Conservation (phyloP, 2,329 filamentous ascomycete genomes). For the Drechslerella stenobrocha region DNA sequence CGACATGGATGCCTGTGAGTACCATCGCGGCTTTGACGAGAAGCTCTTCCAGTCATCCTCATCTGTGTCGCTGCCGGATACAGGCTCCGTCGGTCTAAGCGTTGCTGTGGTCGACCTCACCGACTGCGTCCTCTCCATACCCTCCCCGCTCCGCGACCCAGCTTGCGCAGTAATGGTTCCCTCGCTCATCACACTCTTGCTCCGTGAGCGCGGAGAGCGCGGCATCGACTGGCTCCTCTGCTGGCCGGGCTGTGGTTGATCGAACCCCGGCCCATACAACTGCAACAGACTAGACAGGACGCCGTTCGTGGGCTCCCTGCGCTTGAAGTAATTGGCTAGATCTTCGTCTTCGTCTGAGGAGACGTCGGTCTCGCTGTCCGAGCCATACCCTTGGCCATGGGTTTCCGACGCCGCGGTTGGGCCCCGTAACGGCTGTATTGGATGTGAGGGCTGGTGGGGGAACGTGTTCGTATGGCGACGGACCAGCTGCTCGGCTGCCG, state of each 20-base stretch:
- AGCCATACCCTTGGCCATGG: background rate
- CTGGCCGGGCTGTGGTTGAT: slow-evolving; percentile 3
- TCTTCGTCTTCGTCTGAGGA: slow-evolving; percentile 41
- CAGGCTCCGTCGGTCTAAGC: slow-evolving; percentile 1
- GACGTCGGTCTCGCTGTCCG: slow-evolving; percentile 31
- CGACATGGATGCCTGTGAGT: slow-evolving; percentile 44
- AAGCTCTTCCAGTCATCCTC: slow-evolving; percentile 44
- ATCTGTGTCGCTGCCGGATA: slow-evolving; percentile 14
- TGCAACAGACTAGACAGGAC: slow-evolving; percentile 45
- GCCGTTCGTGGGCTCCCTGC: slow-evolving; percentile 35
- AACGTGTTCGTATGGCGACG: slow-evolving; percentile 31
- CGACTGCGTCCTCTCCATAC: slow-evolving; percentile 15
- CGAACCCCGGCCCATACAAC: slow-evolving; percentile 32
- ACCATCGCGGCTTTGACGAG: slow-evolving; percentile 40
- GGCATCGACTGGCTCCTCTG: slow-evolving; percentile 18
- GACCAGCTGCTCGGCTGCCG: slow-evolving; percentile 28
- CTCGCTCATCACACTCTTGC: slow-evolving; percentile 22
- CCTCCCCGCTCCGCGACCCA: slow-evolving; percentile 6
- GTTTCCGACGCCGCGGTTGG: background rate
- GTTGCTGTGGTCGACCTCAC: slow-evolving; percentile 18
- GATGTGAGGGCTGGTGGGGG: slow-evolving; percentile 2
- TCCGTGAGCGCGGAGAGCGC: slow-evolving; percentile 24
- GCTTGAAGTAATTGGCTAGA: slow-evolving; percentile 30
- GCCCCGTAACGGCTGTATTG: background rate
- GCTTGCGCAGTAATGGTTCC: slow-evolving; percentile 8